Base-by-base conservation (phyloP, 768 basidiomycete genomes). In the Rickenella mellea region DNA sequence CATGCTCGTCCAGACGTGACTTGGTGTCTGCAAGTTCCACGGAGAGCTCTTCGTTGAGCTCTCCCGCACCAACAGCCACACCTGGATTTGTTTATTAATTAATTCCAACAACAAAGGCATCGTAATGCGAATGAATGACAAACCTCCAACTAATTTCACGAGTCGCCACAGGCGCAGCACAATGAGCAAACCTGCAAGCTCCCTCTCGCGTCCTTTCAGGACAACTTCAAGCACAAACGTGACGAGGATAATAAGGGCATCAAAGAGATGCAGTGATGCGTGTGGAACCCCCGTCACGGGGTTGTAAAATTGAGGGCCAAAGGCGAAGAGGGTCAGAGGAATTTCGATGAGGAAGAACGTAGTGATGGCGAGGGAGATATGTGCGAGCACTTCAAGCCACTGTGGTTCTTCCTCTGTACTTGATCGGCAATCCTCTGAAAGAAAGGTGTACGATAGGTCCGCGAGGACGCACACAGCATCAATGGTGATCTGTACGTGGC, bases 101-200 rank as follows among this genome's bases (percentile, higher is more conserved):
- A n/a, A 26, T 24, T 12, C 7, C 11, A 32, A 7, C 17, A 8
- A 27, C n/a, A 39, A 12, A 9, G 28, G n/a, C 31, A 40, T 40
- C 33, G 29, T 26, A 39, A 28, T 17, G 20, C 24, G 24, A 32
- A 41, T 11, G 5, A 15, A 20, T 20, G 5, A 40, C 59, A 53
- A 43, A 73, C 73, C 74, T 58, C 72, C 72, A 8, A 86, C 78
- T 10, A 90, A 66, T 55, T 88, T 86, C 20, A 89, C 73, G 25
- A 90, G 64, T 20, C 87, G 70, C 87, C 88, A 88, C 11, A 90
- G 58, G 59, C 87, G 86, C 22, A 90, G 63, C 15, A 83, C 62
- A 30, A 90, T 69, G 26, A 90, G 71, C 20, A 90, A 61, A 5
- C 70, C 73, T 1, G 78, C 81, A 17, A 89, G 68, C 52, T 90